Evolutionary conservation across 805 yeast species (phyloP), one percentile per base, ranked within the genome.

Genomic region (Sugiyamaella americana): DNA sequence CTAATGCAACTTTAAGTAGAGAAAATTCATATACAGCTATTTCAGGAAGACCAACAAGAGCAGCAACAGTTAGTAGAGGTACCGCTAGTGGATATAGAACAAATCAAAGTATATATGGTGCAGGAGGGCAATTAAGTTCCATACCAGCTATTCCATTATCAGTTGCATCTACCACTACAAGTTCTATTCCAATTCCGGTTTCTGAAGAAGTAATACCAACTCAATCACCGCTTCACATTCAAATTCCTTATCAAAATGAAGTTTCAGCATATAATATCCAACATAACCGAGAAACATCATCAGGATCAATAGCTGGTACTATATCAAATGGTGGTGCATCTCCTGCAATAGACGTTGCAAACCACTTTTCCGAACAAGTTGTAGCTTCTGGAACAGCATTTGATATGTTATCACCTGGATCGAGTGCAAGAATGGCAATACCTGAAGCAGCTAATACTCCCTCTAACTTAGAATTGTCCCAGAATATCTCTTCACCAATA

Each of bases 21-120:
- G 32, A 19, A 8, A 26, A 29, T n/a, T 8, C 30, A 37, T 37
- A 32, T n/a, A 38, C 18, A 24, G 40, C 34, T 6, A 13, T 34
- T 26, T 38, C 43, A 8, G 49, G 40, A 19, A 41, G 57, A 19
- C 58, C 58, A 4, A 49, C 44, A 8, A 37, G 58, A 22, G 57
- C 57, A 5, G 58, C 58, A 4, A 55, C 58, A 2, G 40, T 46
- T 19, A 49, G 55, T 5, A 38, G 58, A n/a, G 39, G 50, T 20
- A 37, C 24, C 21, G 29, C 20, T 26, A 20, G 37, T 16, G 32
- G 43, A 34, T 39, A 40, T n/a, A 41, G 46, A 22, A 19, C 41
- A 36, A 11, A 36, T 11, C 13, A 10, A 11, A 11, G 20, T 11
- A 36, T 36, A 18, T 13, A 11, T 24, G 29, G 22, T 10, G 6